phyloP scores from a whole-genome alignment of 495 filamentous ascomycete species.

The Xylaria intraflava region DNA sequence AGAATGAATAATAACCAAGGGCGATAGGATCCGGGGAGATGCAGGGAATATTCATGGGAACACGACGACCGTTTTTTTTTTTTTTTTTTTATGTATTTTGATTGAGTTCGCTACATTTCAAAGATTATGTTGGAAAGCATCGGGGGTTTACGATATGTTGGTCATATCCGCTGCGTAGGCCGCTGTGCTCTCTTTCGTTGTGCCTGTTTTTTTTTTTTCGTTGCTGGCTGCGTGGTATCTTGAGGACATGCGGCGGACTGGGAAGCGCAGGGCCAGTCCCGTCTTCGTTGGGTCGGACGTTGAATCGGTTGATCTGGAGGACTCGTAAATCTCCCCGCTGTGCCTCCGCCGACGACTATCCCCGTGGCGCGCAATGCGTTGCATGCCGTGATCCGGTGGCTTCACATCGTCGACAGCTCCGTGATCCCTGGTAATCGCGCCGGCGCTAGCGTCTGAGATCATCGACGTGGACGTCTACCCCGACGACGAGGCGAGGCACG shows the following conservation, averaged over 20 bases:
- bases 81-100: too few relatives aligned
- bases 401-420: conserved; percentile 50
- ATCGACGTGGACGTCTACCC: conserved; percentile 57
- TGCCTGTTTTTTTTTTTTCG: too few relatives aligned
- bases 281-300: conserved; percentile 53
- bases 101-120: too few relatives aligned
- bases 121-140: too few relatives aligned
- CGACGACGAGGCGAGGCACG: conserved; percentile 46
- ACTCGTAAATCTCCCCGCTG: conserved; percentile 48
- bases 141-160: too few relatives aligned
- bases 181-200: too few relatives aligned
- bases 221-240: too few relatives aligned
- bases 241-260: conserved; percentile 37
- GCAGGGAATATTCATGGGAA: too few relatives aligned
- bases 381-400: conserved; percentile 53
- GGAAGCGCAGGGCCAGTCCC: conserved; percentile 43
- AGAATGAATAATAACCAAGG: too few relatives aligned
- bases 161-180: too few relatives aligned
- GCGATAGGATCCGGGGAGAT: too few relatives aligned
- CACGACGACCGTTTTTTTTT: too few relatives aligned
- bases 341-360: conserved; percentile 49
- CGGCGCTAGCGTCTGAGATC: conserved; percentile 44
- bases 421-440: conserved; percentile 49
- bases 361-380: conserved; percentile 56
- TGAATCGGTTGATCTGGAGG: conserved; percentile 43